Conservation (phyloP, 2,329 filamentous ascomycete genomes). For the Fusarium vanettenii region DNA sequence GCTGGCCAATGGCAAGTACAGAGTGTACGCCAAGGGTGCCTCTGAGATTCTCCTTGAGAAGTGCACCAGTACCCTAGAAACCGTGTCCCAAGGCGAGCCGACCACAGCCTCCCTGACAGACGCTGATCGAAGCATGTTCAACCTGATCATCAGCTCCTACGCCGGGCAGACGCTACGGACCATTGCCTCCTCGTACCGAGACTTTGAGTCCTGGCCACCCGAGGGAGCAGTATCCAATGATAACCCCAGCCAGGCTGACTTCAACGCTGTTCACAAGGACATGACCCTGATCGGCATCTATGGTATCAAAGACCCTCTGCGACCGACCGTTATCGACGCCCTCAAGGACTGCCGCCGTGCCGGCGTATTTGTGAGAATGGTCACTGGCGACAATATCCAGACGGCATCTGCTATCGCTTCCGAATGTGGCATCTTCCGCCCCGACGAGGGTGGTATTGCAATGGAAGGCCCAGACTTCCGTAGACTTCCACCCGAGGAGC, state of each 20-base stretch:
- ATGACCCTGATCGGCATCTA: constrained; percentile 62
- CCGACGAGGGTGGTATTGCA: constrained; percentile 73
- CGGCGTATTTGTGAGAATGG: constrained; percentile 75
- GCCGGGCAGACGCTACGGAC: constrained; percentile 76
- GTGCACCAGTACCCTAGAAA: constrained; percentile 59
- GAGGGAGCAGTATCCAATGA: constrained; percentile 71
- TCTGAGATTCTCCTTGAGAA: constrained; percentile 65
- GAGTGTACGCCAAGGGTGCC: constrained; percentile 66
- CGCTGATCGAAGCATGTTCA: constrained; percentile 65
- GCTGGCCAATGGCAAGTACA: constrained; percentile 56
- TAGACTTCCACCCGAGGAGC: constrained; percentile 62
- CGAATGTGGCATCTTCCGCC: constrained; percentile 55
- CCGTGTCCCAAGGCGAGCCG: constrained; percentile 68
- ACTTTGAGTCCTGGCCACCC: constrained; percentile 78
- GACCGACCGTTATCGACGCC: constrained; percentile 70
- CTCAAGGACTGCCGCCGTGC: constrained; percentile 73
- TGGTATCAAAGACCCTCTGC: constrained; percentile 75
- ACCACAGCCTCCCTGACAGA: constrained; percentile 56
- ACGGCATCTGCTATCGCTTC: constrained; percentile 58
- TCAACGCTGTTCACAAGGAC: constrained; percentile 62
- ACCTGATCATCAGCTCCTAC: constrained; percentile 67
- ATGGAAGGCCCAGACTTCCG: constrained; percentile 68
- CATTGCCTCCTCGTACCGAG: constrained; percentile 78
- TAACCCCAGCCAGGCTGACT: constrained; percentile 64
- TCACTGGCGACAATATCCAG: constrained; percentile 63